Conservation (phyloP, 2,329 filamentous ascomycete species). For the Sarocladiaceae sp. region DNA sequence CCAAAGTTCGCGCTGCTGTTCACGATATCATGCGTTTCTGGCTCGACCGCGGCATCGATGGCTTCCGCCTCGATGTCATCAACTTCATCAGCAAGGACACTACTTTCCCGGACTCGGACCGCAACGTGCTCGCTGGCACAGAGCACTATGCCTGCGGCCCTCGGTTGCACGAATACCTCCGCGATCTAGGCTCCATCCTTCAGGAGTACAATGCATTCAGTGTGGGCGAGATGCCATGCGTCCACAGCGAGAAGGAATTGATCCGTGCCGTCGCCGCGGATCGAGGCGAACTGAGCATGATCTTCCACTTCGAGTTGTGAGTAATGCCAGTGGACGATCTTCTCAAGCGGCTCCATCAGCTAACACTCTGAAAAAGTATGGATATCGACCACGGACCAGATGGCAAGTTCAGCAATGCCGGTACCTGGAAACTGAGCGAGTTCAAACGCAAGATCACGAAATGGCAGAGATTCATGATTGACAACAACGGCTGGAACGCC, state of each 20-base stretch:
- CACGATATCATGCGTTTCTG: slow-evolving; percentile 68
- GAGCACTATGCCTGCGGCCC: slow-evolving; percentile 50
- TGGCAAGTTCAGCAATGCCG: slow-evolving; percentile 36
- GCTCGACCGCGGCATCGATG: slow-evolving; percentile 61
- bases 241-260: slow-evolving; percentile 33
- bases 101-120: slow-evolving; percentile 43
- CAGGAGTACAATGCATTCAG: slow-evolving; percentile 43
- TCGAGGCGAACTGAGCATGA: slow-evolving; percentile 60
- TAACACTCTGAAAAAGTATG: slow-evolving; percentile 26
- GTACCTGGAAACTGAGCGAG: slow-evolving; percentile 40
- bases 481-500: slow-evolving; percentile 57
- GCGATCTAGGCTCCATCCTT: slow-evolving; percentile 37
- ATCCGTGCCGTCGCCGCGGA: slow-evolving; percentile 47
- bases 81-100: slow-evolving; percentile 61
- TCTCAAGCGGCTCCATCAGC: not conserved
- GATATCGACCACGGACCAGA: slow-evolving; percentile 39
- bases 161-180: slow-evolving; percentile 38
- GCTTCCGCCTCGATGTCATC: slow-evolving; percentile 62
- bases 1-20: slow-evolving; percentile 56
- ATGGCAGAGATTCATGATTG: slow-evolving; percentile 55
- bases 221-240: slow-evolving; percentile 45
- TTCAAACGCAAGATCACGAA: slow-evolving; percentile 48
- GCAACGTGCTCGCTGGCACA: slow-evolving; percentile 23
- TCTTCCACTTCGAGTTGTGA: slow-evolving; percentile 64
- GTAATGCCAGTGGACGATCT: slow-evolving; percentile 12